Conservation (phyloP, 2,329 filamentous ascomycete genomes). For the Neofusicoccum sp. region DNA sequence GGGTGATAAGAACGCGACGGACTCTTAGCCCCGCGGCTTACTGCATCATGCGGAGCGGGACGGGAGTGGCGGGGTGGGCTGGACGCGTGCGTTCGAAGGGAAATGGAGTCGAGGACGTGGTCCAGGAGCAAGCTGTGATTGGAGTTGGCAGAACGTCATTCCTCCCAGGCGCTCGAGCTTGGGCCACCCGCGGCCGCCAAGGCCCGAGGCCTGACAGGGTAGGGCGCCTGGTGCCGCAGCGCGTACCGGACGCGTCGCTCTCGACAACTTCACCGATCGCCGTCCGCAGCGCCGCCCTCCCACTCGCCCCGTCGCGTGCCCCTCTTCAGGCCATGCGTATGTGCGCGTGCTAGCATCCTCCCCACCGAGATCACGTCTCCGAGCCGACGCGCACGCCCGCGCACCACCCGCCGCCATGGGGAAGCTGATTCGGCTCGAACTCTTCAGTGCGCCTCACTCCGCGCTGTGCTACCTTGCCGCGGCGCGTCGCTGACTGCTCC, state of each 20-base stretch:
- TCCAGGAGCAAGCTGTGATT: conserved; percentile 7
- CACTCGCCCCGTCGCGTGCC: not conserved
- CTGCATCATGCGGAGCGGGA: conserved; percentile 14
- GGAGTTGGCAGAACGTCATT: conserved; percentile 15
- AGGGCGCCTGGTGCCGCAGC: conserved; percentile 9
- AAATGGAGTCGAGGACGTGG: conserved; percentile 11
- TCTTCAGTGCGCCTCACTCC: conserved; percentile 72
- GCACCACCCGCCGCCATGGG: conserved; percentile 65
- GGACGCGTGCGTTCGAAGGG: not conserved
- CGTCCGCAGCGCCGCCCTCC: not conserved
- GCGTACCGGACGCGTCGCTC: conserved; percentile 20
- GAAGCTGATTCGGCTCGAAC: conserved; percentile 90
- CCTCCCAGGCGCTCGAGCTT: not conserved
- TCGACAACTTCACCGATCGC: conserved; percentile 9
- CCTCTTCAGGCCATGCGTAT: conserved; percentile 16
- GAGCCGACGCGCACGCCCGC: not conserved
- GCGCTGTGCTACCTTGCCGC: conserved; percentile 5
- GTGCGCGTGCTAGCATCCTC: not conserved
- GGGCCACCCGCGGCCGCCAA: not conserved
- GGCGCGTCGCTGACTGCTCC: conserved; percentile 28
- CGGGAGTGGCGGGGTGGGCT: not conserved
- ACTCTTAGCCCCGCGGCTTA: conserved; percentile 12
- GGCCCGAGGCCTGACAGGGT: not conserved
- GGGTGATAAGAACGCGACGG: conserved; percentile 5
- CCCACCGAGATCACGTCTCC: not conserved